These are phyloP conservation scores for Pezicula carpinea DNA, from an alignment of 2,329 filamentous ascomycete genomes.

Conservation along the genomic window DNA sequence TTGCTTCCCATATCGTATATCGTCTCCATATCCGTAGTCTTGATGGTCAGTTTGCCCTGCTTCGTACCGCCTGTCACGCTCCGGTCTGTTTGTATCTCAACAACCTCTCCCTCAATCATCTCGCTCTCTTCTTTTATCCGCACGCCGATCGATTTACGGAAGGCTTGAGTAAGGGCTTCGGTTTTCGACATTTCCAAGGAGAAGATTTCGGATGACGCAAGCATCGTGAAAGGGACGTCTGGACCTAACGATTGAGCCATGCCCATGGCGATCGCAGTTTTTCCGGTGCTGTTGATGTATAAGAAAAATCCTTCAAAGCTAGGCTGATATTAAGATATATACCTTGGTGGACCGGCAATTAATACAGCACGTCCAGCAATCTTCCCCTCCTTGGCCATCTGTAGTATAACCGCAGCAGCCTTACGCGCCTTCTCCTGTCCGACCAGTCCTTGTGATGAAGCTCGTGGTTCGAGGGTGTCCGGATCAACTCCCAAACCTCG, in stretches of 20 bases:
- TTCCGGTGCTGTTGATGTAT: conserved; percentile 67
- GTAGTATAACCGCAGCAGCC: conserved; percentile 89
- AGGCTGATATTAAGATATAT: conserved; percentile 19
- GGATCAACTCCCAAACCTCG: conserved; percentile 89
- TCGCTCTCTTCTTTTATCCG: conserved; percentile 98
- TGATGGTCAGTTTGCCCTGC: conserved; percentile 98
- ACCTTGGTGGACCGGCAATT: conserved; percentile 89
- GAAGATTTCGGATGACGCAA: conserved; percentile 95
- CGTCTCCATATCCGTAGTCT: conserved; percentile 99
- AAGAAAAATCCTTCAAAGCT: not conserved
- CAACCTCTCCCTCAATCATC: conserved; percentile 98
- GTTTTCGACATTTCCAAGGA: conserved; percentile 99
- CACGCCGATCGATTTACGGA: conserved; percentile 96
- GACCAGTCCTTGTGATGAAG: conserved; percentile 85
- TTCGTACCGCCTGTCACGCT: conserved; percentile 96
- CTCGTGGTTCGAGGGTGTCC: conserved; percentile 82
- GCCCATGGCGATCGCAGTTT: conserved; percentile 97
- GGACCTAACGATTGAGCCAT: conserved; percentile 94
- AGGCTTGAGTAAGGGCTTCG: conserved; percentile 96
- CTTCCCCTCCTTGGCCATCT: conserved; percentile 99
- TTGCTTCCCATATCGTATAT: conserved; percentile 99
- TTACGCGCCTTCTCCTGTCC: conserved; percentile 96
- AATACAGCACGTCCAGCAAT: conserved; percentile 93
- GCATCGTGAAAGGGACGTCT: conserved; percentile 94
- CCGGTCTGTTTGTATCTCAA: conserved; percentile 97